Evolutionary conservation across 345 rosid genomes (phyloP), one percentile per base, ranked within the genome.

Genomic region (Salix suchowensis): DNA sequence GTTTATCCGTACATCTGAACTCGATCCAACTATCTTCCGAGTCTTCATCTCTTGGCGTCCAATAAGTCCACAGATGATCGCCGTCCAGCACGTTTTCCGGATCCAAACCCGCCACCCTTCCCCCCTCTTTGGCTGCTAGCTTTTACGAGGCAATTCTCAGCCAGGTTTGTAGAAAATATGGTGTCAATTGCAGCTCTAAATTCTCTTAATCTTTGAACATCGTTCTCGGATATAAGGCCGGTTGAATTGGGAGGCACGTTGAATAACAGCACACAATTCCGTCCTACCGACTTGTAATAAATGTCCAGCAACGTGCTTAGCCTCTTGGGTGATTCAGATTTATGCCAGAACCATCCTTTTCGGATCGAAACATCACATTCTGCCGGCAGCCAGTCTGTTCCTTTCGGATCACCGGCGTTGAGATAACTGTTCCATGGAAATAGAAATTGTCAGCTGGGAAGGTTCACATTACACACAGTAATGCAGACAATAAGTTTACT

Each of bases 361-460:
- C 96, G 65, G 65, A 89, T 88, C 1, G 96, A 88, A 36, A 89
- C 90, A 68, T 91, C 96, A 34, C 96, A 91, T 66, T 91, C 96
- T 42, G 92, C 85, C 0, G 93, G 96, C 39, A 91, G 2, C 90
- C 92, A 91, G 52, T 88, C 84, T 2, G 87, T 85, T 73, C 92
- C 93, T 65, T 69, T 79, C 23, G 91, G 84, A 61, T 91, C 96
- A 26, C 96, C 96, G 0, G 81, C 77, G 65, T 78, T 88, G 3
- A 91, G 84, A 77, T 89, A 89, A 5, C 92, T 91, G 84, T 82
- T 79, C 37, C 42, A 67, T 52, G 54, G n/a, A 78, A 80, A 60
- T 54, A 18, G n/a, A 12, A 36, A 5, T 6, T 44, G 48, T 64
- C 23, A 71, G 71, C 7, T 54, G n/a, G 65, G 9, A 10, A 15